Evolutionary conservation across 371 early-diverging fungal species (phyloP).

Genomic region (Amoeboaphelidium protococcarum): DNA sequence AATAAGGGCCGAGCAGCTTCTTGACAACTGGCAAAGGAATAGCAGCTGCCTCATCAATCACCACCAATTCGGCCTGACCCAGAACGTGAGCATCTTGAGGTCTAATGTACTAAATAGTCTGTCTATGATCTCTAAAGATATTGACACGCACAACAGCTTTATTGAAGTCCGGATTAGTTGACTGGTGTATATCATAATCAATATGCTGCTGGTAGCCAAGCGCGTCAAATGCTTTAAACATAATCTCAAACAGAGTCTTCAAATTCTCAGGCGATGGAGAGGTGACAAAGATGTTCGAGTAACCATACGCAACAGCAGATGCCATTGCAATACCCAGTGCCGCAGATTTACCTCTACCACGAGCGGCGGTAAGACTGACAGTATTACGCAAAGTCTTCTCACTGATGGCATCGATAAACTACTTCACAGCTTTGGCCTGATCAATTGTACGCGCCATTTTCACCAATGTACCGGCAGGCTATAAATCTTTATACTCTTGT

Average conservation of each 20-base stretch:
- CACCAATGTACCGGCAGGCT: conserved; percentile 60
- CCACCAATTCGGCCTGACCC: conserved; percentile 84
- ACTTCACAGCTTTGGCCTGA: conserved; percentile 72
- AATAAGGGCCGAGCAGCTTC: conserved; percentile 70
- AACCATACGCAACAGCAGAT: conserved; percentile 88
- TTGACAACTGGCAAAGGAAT: conserved; percentile 85
- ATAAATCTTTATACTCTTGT: conserved; percentile 52
- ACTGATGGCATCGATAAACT: conserved; percentile 77
- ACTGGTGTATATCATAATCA: conserved; percentile 91
- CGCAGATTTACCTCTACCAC: conserved; percentile 99
- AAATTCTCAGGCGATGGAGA: conserved; percentile 96
- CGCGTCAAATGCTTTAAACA: conserved; percentile 87
- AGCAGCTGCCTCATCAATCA: conserved; percentile 99
- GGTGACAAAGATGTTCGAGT: conserved; percentile 91
- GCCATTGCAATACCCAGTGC: conserved; percentile 90
- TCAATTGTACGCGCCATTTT: conserved; percentile 57
- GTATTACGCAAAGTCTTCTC: conserved; percentile 76
- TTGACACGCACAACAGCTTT: conserved; percentile 86
- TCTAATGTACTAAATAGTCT: conserved; percentile 90
- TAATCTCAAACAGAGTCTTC: conserved; percentile 90
- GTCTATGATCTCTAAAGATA: conserved; percentile 85
- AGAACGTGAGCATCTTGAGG: conserved; percentile 75
- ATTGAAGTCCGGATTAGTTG: conserved; percentile 74
- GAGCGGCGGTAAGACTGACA: conserved; percentile 79
- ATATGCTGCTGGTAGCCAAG: conserved; percentile 89